These are phyloP conservation scores for Monilinia polystroma DNA, from an alignment of 2,329 filamentous ascomycete genomes.

Conservation along the genomic window DNA sequence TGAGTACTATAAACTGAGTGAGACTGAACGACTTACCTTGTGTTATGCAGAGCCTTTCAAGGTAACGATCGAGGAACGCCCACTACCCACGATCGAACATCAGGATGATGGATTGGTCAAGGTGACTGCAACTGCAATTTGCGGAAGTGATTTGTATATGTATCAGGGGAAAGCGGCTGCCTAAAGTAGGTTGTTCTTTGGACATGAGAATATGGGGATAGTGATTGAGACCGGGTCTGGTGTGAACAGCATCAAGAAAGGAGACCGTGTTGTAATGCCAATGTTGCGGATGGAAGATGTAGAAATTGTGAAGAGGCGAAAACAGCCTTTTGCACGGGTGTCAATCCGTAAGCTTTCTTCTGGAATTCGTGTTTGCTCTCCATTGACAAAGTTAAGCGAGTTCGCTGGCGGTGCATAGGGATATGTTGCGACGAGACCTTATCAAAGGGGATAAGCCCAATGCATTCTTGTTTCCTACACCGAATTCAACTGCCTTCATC, in stretches of 20 bases:
- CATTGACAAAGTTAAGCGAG: constrained; percentile 38
- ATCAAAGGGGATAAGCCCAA: constrained; percentile 69
- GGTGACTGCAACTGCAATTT: constrained; percentile 43
- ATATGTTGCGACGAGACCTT: constrained; percentile 61
- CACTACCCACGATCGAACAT: constrained; percentile 58
- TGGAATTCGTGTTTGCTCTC: background rate
- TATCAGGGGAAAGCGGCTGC: constrained; percentile 66
- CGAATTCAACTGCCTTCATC: constrained; percentile 63
- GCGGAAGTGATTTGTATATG: constrained; percentile 48
- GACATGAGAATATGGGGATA: constrained; percentile 83
- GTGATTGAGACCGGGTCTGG: constrained; percentile 65
- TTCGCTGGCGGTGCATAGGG: constrained; percentile 61
- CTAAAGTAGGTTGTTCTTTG: constrained; percentile 60
- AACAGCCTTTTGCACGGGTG: constrained; percentile 74
- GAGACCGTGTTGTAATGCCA: constrained; percentile 82
- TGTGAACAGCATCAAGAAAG: constrained; percentile 67
- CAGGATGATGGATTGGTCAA: constrained; percentile 44
- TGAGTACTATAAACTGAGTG: background rate
- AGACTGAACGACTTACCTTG: background rate
- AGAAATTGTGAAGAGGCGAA: constrained; percentile 80
- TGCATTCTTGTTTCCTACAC: constrained; percentile 65
- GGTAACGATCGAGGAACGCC: constrained; percentile 61
- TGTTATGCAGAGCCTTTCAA: constrained; percentile 33
- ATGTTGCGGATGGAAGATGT: constrained; percentile 73
- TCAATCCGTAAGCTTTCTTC: constrained; percentile 48